Evolutionary conservation across 371 early-diverging fungal species (phyloP), one percentile per base, ranked within the genome.

Genomic region (Mucor saturninus): DNA sequence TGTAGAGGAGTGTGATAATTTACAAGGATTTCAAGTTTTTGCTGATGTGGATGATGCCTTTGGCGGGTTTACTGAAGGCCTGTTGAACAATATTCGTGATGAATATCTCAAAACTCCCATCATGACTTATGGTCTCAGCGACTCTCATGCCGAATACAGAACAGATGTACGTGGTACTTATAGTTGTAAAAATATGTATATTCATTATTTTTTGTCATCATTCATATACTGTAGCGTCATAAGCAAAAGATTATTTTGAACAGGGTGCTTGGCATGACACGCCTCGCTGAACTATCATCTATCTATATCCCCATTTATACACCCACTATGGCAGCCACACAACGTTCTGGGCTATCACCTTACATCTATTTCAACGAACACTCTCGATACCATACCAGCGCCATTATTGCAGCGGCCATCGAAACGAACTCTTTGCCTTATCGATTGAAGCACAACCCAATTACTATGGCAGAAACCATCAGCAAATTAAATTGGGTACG

Each of bases 1-100:
- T 71, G 84, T 86, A 1, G 97, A 96, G 71, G 94, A 91, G 62
- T 91, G 93, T 64, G 97, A 96, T 68, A 76, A 79, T 14, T 69
- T 94, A 37, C 95, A 92, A 79, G 94, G 95, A 0, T 93, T 95
- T 61, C 93, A 95, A 74, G 68, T 93, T 0, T 30, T 94, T 39
- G 83, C 90, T 0, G 89, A 91, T 64, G 81, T 89, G 0, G 72
- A 79, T 46, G 87, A 91, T 64, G 96, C 90, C 6, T 95, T 93
- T 77, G 83, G 88, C 42, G 96, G 95, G 0, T 87, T 89, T 63
- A 73, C 88, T 0, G 75, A 86, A 32, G 80, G 81, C 30, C 75
- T 89, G 37, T 40, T 95, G 11, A 80, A 88, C n/a, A 73, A 82
- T 39, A 64, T 94, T 26, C 78, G 85, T 0, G 93, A 95, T 35